These are phyloP conservation scores for Tulasnella sp. DNA, from an alignment of 768 basidiomycete genomes.

Conservation along the genomic window DNA sequence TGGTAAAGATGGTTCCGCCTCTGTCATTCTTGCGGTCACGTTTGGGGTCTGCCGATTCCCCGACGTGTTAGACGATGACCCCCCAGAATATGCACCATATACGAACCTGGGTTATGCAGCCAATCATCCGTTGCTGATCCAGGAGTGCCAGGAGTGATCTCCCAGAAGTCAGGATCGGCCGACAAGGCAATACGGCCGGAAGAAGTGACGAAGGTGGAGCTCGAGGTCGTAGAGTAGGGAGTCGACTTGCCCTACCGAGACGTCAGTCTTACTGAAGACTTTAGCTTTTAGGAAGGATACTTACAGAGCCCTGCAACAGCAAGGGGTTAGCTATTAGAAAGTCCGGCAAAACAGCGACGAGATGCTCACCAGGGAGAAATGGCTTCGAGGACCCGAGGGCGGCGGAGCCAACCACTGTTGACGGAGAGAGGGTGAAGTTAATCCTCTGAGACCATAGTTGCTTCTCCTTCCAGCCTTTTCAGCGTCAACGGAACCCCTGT, in stretches of 20 bases:
- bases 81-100: not conserved
- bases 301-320: not conserved
- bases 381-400: not conserved
- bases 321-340: not conserved
- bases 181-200: constrained; percentile 20
- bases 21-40: constrained; percentile 33
- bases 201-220: not conserved
- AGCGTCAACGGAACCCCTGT: not conserved
- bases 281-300: not conserved
- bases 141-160: constrained; percentile 27
- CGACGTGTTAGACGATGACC: not conserved
- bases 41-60: constrained; percentile 21
- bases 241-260: not conserved
- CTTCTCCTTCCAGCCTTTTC: not conserved
- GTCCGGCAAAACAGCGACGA: not conserved
- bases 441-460: not conserved
- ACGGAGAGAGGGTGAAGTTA: not conserved
- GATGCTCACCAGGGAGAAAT: not conserved
- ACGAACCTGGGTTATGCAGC: constrained; percentile 26
- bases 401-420: not conserved
- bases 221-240: not conserved
- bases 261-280: not conserved
- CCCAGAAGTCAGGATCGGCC: constrained; percentile 27
- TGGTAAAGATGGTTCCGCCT: constrained; percentile 38
- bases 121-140: constrained; percentile 27